These are phyloP conservation scores for Graphium sp. DNA, from an alignment of 2,329 filamentous ascomycete genomes.

Conservation along the genomic window DNA sequence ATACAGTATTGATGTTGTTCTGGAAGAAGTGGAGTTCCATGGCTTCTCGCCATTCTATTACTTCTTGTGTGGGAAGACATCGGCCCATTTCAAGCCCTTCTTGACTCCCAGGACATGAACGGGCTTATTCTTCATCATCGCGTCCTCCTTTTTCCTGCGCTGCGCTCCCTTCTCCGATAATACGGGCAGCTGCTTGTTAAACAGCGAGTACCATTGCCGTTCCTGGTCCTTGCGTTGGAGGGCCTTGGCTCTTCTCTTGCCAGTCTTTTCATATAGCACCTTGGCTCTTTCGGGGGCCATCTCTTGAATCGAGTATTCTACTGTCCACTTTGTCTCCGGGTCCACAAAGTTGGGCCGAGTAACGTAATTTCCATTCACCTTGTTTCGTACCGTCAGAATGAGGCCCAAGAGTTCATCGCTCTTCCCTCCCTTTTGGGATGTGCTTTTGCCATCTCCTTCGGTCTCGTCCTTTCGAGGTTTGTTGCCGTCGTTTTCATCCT, in stretches of 20 bases:
- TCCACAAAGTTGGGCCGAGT: constrained; percentile 37
- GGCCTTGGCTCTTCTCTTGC: constrained; percentile 33
- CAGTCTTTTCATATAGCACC: constrained; percentile 36
- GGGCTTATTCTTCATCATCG: constrained; percentile 27
- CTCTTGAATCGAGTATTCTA: constrained; percentile 67
- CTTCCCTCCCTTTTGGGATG: constrained; percentile 1
- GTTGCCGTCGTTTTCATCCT: constrained; percentile 4
- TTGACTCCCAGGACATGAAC: constrained; percentile 28
- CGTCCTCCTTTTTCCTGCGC: constrained; percentile 38
- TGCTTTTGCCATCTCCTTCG: constrained; percentile 5
- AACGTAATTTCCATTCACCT: constrained; percentile 49
- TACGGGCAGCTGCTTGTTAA: constrained; percentile 19
- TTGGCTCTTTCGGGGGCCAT: constrained; percentile 26
- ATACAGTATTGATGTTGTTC: no score
- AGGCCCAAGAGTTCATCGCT: constrained; percentile 41
- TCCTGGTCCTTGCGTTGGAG: constrained; percentile 11
- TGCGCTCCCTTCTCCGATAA: constrained; percentile 34
- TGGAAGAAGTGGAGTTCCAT: no score
- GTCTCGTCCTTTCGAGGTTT: constrained; percentile 3
- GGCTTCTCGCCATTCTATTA: constrained; percentile 5
- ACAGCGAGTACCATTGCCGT: constrained; percentile 27
- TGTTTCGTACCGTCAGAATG: constrained; percentile 56
- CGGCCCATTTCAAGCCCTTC: constrained; percentile 13
- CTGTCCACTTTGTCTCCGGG: constrained; percentile 36
- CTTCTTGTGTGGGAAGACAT: constrained; percentile 17